Conservation (phyloP, 176 grass and related monocot species). For the Musa schizocarpa region DNA sequence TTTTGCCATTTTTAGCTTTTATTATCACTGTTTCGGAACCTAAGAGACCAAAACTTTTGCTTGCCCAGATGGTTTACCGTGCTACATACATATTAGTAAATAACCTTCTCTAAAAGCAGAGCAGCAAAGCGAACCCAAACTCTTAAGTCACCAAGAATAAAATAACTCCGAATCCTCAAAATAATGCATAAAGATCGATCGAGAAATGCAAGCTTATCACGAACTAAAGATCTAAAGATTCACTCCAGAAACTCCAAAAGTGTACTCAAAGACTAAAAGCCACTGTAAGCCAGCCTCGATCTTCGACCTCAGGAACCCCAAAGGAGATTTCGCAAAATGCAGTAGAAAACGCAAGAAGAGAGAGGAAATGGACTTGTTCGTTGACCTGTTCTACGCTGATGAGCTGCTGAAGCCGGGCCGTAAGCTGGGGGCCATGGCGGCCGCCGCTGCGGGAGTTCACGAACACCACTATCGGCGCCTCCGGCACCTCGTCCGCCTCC, state of each 20-base stretch:
- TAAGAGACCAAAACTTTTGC: background rate
- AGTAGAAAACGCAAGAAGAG: background rate
- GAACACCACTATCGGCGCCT: slow-evolving; percentile 76
- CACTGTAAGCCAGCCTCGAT: background rate
- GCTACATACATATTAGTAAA: background rate
- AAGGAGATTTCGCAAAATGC: background rate
- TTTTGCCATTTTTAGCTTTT: background rate
- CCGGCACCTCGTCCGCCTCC: slow-evolving; percentile 1
- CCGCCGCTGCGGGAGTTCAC: slow-evolving; percentile 84
- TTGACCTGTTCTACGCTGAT: slow-evolving; percentile 89
- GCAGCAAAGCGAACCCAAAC: background rate
- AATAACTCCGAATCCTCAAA: background rate
- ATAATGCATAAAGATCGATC: background rate
- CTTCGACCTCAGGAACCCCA: background rate
- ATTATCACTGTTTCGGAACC: background rate
- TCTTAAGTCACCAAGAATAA: background rate
- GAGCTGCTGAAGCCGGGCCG: slow-evolving; percentile 68
- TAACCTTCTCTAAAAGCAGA: background rate
- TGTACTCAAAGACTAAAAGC: background rate
- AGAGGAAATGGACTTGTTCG: background rate
- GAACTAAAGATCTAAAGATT: background rate
- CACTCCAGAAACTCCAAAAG: background rate
- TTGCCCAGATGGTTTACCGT: background rate
- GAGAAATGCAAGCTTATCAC: background rate
- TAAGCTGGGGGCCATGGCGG: slow-evolving; percentile 70